phyloP scores from a whole-genome alignment of 805 yeast species.

The Candida gorgasii region DNA sequence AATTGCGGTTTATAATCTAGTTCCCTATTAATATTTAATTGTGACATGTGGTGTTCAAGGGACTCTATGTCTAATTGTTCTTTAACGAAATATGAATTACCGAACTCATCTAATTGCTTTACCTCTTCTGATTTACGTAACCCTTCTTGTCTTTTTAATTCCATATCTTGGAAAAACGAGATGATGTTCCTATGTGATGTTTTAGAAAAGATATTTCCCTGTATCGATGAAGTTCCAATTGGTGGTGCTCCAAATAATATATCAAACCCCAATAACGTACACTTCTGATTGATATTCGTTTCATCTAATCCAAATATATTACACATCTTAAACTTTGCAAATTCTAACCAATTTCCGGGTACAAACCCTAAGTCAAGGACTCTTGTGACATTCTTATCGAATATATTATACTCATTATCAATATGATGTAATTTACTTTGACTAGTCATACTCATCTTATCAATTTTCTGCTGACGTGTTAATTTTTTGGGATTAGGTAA shows the following conservation, averaged over 20 bases:
- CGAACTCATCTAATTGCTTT: conserved; percentile 9
- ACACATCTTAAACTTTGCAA: conserved; percentile 28
- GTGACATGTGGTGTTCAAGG: conserved; percentile 2
- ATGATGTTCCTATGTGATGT: conserved; percentile 26
- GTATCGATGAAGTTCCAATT: conserved; percentile 72
- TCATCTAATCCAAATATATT: conserved; percentile 28
- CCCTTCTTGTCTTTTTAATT: conserved; percentile 16
- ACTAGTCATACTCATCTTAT: conserved; percentile 22
- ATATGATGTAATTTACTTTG: conserved; percentile 29
- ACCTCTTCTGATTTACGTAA: neutral
- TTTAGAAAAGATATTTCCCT: conserved; percentile 80
- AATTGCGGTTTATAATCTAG: conserved; percentile 35
- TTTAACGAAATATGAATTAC: conserved; percentile 27
- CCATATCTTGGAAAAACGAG: conserved; percentile 30
- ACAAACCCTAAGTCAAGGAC: conserved; percentile 42
- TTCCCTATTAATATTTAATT: neutral
- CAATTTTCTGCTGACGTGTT: conserved; percentile 27
- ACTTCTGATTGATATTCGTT: conserved; percentile 25
- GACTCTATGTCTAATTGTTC: conserved; percentile 25
- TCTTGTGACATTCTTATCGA: conserved; percentile 26
- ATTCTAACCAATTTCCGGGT: conserved; percentile 45
- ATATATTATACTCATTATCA: conserved; percentile 28
- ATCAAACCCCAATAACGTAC: conserved; percentile 47
- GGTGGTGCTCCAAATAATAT: conserved; percentile 80
- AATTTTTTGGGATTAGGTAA: neutral